These are phyloP conservation scores for Musa schizocarpa DNA, from an alignment of 176 grass and related monocot species.

Conservation along the genomic window DNA sequence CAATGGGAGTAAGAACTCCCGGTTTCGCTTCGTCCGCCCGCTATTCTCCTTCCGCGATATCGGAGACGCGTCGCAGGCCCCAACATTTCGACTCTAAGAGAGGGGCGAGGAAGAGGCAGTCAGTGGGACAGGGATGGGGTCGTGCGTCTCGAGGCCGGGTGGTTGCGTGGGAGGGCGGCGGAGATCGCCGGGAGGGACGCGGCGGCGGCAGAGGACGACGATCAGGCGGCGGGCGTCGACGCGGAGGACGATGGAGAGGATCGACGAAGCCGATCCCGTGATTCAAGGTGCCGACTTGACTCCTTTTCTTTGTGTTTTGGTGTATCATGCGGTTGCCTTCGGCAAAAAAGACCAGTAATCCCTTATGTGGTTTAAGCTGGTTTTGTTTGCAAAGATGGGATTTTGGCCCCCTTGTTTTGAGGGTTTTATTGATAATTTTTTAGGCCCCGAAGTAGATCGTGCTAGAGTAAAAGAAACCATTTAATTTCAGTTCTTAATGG, in stretches of 20 bases:
- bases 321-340: neutral
- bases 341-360: neutral
- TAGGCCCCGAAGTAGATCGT: neutral
- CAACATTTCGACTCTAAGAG: neutral
- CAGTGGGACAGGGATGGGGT: neutral
- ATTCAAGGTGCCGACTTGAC: slow-evolving; percentile 35
- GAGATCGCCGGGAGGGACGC: neutral
- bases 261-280: slow-evolving; percentile 57
- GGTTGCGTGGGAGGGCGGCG: slow-evolving; percentile 3
- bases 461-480: neutral
- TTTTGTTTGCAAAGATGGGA: neutral
- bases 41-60: neutral
- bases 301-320: neutral
- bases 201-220: neutral
- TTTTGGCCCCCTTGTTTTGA: neutral
- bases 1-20: neutral
- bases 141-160: slow-evolving; percentile 6
- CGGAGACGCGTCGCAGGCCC: neutral
- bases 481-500: neutral
- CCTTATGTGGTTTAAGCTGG: neutral
- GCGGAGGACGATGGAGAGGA: slow-evolving; percentile 55
- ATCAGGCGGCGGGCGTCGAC: neutral
- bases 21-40: neutral
- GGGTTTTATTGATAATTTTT: neutral
- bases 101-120: neutral